Conservation (phyloP, 371 early-diverging fungal genomes). For the Choanephora cucurbitarum region DNA sequence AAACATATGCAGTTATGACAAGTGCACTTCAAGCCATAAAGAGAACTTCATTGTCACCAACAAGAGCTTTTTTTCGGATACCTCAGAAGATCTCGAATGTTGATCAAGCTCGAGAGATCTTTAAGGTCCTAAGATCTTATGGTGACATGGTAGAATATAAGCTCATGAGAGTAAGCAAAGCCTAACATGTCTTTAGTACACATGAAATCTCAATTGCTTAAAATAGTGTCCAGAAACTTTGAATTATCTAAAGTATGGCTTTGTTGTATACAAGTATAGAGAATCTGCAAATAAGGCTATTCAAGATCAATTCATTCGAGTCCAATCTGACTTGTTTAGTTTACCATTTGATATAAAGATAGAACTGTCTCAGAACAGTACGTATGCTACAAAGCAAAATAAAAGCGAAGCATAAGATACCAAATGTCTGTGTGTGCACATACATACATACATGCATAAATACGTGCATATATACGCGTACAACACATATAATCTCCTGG, state of each 20-base stretch:
- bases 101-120: constrained; percentile 28
- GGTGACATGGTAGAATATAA: constrained; percentile 36
- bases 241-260: constrained; percentile 28
- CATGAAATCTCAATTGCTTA: no score
- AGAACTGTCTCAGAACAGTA: constrained; percentile 15
- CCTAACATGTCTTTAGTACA: not conserved
- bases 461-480: no score
- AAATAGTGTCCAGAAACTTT: constrained; percentile 35
- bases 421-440: not conserved
- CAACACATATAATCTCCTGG: no score
- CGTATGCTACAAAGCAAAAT: constrained; percentile 1
- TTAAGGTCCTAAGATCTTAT: constrained; percentile 23
- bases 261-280: constrained; percentile 28
- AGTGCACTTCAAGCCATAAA: no score
- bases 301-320: constrained; percentile 26
- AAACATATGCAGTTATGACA: no score
- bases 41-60: constrained; percentile 9
- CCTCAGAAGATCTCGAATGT: constrained; percentile 16
- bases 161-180: constrained; percentile 24
- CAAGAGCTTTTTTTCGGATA: constrained; percentile 24
- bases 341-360: constrained; percentile 27
- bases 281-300: constrained; percentile 28
- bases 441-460: no score
- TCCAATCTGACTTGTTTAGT: constrained; percentile 23
- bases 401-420: not conserved